Percentiles rank a stretch among this genome's conserved stretches.
Evolutionary conservation across 1,284 basidiomycete species (phyloP).

Genomic region (Ceratobasidium sp.): DNA sequence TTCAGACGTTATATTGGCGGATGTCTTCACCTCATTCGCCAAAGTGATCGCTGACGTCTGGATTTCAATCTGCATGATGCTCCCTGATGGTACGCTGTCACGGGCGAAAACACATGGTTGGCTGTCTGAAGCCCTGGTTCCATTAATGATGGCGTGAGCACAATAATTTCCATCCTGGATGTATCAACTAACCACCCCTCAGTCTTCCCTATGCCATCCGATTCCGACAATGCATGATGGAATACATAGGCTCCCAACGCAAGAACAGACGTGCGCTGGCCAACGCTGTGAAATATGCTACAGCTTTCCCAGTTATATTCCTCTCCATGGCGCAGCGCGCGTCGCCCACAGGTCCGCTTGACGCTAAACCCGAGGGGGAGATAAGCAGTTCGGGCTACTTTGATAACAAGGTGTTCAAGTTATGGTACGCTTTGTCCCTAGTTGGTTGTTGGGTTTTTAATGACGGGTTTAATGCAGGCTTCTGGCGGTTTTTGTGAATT

Average conservation of each 20-base stretch:
- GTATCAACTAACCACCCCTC: slow-evolving; percentile 26
- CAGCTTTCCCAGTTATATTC: slow-evolving; percentile 97
- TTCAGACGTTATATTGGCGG: slow-evolving; percentile 91
- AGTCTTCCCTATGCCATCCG: slow-evolving; percentile 92
- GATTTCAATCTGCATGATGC: slow-evolving; percentile 82
- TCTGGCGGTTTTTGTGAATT: slow-evolving; percentile 84
- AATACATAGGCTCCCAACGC: slow-evolving; percentile 75
- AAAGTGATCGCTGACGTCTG: slow-evolving; percentile 96
- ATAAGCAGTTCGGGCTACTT: slow-evolving; percentile 25
- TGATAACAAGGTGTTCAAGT: slow-evolving; percentile 76
- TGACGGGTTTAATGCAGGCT: slow-evolving; percentile 62
- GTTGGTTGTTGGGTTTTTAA: slow-evolving; percentile 4
- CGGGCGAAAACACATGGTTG: slow-evolving; percentile 68
- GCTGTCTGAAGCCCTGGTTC: slow-evolving; percentile 74
- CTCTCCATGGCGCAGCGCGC: slow-evolving; percentile 83
- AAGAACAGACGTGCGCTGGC: slow-evolving; percentile 76
- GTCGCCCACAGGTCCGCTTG: slow-evolving; percentile 44
- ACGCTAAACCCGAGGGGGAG: slow-evolving; percentile 32
- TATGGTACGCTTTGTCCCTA: slow-evolving; percentile 67
- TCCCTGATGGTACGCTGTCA: slow-evolving; percentile 73
- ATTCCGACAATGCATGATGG: slow-evolving; percentile 90
- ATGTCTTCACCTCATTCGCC: slow-evolving; percentile 95
- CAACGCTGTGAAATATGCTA: slow-evolving; percentile 96
- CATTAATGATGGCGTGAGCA: slow-evolving; percentile 83
- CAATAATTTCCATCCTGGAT: neutral